These are phyloP conservation scores for Trichomonas vaginalis DNA, from an alignment of 208 protist genomes.

Conservation along the genomic window DNA sequence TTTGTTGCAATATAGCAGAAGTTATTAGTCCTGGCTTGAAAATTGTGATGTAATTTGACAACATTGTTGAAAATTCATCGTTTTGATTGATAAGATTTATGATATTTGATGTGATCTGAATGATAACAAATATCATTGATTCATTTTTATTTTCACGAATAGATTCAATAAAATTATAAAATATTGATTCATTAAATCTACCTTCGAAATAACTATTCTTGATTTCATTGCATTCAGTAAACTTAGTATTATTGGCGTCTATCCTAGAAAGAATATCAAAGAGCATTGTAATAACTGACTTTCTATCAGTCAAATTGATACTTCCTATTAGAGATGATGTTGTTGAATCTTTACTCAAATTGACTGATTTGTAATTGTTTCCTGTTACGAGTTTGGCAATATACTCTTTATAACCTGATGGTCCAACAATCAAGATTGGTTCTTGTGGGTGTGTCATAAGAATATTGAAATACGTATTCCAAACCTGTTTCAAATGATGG, in stretches of 20 bases:
- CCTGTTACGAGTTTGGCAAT: not conserved
- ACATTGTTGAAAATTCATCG: not conserved
- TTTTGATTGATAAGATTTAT: not conserved
- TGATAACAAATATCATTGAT: not conserved
- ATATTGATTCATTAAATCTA: not conserved
- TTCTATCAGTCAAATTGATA: too few species aligned
- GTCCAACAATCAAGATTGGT: not conserved
- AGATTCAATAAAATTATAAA: not conserved
- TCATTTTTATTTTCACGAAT: not conserved
- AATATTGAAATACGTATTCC: not conserved
- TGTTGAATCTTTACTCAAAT: not conserved
- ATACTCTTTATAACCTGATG: not conserved
- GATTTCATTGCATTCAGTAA: not conserved
- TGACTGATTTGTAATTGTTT: not conserved
- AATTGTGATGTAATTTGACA: not conserved
- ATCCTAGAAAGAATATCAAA: not conserved
- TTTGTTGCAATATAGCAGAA: not conserved
- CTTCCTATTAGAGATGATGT: not conserved
- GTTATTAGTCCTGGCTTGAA: not conserved
- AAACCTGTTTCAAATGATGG: not conserved
- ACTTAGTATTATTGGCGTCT: not conserved
- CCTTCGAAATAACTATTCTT: not conserved
- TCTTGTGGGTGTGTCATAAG: not conserved
- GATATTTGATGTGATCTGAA: not conserved
- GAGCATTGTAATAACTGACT: too few species aligned